Evolutionary conservation across 768 basidiomycete species (phyloP).

Genomic region (Termitomyces sp.): DNA sequence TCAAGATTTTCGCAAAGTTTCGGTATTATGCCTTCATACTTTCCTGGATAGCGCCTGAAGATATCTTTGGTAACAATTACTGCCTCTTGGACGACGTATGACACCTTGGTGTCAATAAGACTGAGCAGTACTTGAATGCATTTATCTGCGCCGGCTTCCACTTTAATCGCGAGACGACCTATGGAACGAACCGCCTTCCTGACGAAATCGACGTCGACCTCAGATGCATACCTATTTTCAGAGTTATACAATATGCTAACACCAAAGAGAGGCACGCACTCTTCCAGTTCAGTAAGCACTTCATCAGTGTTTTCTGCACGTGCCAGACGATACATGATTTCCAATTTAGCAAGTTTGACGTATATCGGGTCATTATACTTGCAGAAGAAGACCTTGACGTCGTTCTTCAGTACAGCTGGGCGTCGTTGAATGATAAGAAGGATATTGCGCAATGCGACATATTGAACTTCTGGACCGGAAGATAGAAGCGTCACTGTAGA

Average conservation of each 20-base stretch:
- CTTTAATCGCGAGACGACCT: constrained; percentile 97
- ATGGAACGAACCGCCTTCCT: constrained; percentile 97
- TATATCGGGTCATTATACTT: constrained; percentile 99
- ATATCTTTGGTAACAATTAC: constrained; percentile 98
- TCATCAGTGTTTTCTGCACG: constrained; percentile 92
- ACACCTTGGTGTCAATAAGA: constrained; percentile 89
- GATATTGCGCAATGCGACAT: constrained; percentile 95
- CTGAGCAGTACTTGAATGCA: constrained; percentile 85
- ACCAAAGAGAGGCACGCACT: constrained; percentile 44
- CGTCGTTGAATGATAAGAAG: constrained; percentile 95
- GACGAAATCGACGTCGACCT: constrained; percentile 97
- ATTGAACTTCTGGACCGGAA: constrained; percentile 98
- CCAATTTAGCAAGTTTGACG: constrained; percentile 95
- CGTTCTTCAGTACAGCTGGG: constrained; percentile 88
- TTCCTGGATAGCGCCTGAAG: constrained; percentile 94
- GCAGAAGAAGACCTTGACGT: constrained; percentile 99
- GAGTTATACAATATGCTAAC: not conserved
- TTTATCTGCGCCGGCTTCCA: constrained; percentile 79
- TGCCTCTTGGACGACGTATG: constrained; percentile 96
- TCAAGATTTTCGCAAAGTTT: constrained; percentile 91
- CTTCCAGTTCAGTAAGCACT: constrained; percentile 91
- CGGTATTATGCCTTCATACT: constrained; percentile 95
- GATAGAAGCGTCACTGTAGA: constrained; percentile 83
- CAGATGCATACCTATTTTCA: constrained; percentile 80
- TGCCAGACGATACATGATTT: constrained; percentile 97